Base-by-base conservation (phyloP, 345 rosid genomes). In the Eucalyptus albens region DNA sequence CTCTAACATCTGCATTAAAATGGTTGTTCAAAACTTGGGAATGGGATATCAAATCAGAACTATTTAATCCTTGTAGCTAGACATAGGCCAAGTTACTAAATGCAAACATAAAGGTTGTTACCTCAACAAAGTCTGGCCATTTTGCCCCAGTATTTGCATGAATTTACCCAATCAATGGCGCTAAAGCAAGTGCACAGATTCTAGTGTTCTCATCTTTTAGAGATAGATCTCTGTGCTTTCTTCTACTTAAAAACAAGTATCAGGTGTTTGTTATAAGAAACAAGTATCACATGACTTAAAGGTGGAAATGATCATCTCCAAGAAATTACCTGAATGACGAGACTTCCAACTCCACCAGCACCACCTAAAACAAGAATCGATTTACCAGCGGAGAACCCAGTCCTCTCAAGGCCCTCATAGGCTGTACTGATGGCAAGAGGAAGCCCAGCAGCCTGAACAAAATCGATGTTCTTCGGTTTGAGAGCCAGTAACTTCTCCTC, bases 281-380 rank as follows among this genome's bases (percentile, higher is more conserved):
- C 47, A 40, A 6, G 45, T 37, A 40, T 40, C 37, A 5, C 37
- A 14, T 86, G 37, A 27, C 51, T 15, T 27, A 86, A 22, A 86
- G 37, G 40, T 14, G 40, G 87, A 49, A 49, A 86, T 86, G 47
- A 37, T 11, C 83, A 77, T 77, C 83, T 86, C 62, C 83, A 40
- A 86, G 44, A 11, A 65, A 49, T 16, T 91, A 97, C 99, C 98
- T 97, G 99, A 93, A 97, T 95, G 89, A 92, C 98, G 33, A 97
- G 94, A 92, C 98, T 96, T 89, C 99, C 99, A 93, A 97, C 99
- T 72, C 99, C 99, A 86, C 99, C 99, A 45, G 99, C 94, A 44
- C 99, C 99, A 67, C 96, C 96, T 88, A 97, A 91, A 88, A 97
- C 96, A 72, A 97, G 98, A 91, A 97, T 94, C 3, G 98, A 96